A percentile compares a stretch with the other conserved stretches of the same genome.
Evolutionary conservation across 1,284 basidiomycete species (phyloP).

Genomic region (Leccinum holopus): DNA sequence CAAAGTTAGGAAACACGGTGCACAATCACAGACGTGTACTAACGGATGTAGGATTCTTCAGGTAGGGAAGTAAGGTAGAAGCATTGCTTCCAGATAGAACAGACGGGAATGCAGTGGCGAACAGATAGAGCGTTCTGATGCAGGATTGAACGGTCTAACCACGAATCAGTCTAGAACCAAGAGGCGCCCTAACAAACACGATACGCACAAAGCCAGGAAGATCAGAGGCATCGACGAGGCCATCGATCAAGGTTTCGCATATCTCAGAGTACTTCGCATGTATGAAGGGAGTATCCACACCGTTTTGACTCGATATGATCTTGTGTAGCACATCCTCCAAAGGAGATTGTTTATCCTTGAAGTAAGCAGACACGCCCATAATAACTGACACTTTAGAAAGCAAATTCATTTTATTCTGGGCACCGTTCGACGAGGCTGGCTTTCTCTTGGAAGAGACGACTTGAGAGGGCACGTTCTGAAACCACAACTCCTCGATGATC

Average conservation of each 20-base stretch:
- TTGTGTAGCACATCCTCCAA: slow-evolving; percentile 83
- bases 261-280: slow-evolving; percentile 71
- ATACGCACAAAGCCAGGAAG: slow-evolving; percentile 71
- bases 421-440: slow-evolving; percentile 26
- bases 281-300: slow-evolving; percentile 43
- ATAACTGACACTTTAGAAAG: slow-evolving; percentile 72
- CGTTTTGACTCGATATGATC: slow-evolving; percentile 54
- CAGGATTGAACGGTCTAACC: slow-evolving; percentile 75
- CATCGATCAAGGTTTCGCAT: slow-evolving; percentile 82
- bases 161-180: background rate
- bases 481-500: slow-evolving; percentile 89
- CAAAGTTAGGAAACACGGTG: slow-evolving; percentile 1
- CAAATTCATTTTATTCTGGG: slow-evolving; percentile 51
- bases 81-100: slow-evolving; percentile 81
- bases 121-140: slow-evolving; percentile 80
- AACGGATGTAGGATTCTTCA: slow-evolving; percentile 79
- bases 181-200: background rate
- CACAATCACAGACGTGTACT: slow-evolving; percentile 18
- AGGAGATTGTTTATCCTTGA: slow-evolving; percentile 79
- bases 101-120: slow-evolving; percentile 77
- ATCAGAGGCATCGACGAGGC: slow-evolving; percentile 81
- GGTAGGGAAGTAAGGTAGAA: slow-evolving; percentile 79
- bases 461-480: slow-evolving; percentile 42
- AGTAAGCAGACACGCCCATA: slow-evolving; percentile 80
- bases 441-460: slow-evolving; percentile 39